Percentiles rank a stretch among this genome's conserved stretches.
These are phyloP conservation scores for Micractinium sp. DNA, from an alignment of 139 green algal species.

Conservation along the genomic window DNA sequence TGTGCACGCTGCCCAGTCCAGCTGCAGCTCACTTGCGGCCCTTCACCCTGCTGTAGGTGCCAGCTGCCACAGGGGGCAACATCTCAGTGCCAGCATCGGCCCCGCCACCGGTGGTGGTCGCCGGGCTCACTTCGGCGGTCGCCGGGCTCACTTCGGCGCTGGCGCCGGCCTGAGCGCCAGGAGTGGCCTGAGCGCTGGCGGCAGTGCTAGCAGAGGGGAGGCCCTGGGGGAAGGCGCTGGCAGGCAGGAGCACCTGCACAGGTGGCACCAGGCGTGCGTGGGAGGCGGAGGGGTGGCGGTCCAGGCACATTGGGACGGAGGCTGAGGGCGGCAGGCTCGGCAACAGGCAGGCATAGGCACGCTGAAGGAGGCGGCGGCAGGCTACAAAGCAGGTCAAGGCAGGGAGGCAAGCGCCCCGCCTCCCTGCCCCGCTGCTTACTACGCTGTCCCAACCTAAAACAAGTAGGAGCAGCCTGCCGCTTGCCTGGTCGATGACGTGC, in stretches of 20 bases:
- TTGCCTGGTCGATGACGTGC: conserved; percentile 18
- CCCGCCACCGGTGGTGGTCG: too few species aligned
- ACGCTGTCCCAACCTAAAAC: too few species aligned
- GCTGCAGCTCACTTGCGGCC: too few species aligned
- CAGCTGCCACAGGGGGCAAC: not conserved
- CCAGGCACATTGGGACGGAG: too few species aligned
- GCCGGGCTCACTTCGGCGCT: too few species aligned
- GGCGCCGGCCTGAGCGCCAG: not conserved
- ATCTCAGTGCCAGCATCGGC: not conserved
- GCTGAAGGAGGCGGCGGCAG: too few species aligned
- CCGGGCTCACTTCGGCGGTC: not conserved
- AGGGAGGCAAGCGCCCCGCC: too few species aligned
- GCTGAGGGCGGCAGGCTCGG: not conserved
- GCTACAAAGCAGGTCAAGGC: too few species aligned
- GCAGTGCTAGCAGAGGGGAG: not conserved
- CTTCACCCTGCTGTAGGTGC: not conserved
- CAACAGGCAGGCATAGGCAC: too few species aligned
- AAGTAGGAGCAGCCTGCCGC: conserved; percentile 19
- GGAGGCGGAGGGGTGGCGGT: not conserved
- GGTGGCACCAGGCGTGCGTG: not conserved
- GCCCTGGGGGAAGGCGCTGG: not conserved
- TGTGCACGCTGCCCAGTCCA: too few species aligned
- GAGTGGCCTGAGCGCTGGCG: not conserved
- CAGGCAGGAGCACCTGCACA: not conserved
- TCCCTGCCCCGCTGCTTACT: too few species aligned